phyloP scores from a whole-genome alignment of 306 rosid species.

The Cicer judaicum region DNA sequence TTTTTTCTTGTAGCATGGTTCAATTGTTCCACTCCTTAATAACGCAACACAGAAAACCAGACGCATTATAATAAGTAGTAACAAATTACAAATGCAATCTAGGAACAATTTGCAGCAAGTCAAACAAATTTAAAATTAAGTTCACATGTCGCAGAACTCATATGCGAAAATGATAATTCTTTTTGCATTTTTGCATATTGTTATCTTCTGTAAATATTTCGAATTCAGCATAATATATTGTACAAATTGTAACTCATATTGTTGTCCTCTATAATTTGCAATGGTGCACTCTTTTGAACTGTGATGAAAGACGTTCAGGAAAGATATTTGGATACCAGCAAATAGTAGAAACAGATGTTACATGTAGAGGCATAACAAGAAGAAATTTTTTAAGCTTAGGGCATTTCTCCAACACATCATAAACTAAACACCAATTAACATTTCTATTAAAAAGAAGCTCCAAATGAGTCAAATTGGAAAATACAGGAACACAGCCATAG shows the following conservation, averaged over 20 bases:
- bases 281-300: background rate
- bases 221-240: background rate
- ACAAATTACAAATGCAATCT: background rate
- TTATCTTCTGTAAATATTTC: background rate
- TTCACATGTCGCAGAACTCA: background rate
- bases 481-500: background rate
- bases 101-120: background rate
- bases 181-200: background rate
- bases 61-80: background rate
- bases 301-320: constrained; percentile 8
- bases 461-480: constrained; percentile 4
- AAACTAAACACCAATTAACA: background rate
- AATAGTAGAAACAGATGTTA: background rate
- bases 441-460: background rate
- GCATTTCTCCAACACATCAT: constrained; percentile 12
- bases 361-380: background rate
- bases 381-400: background rate
- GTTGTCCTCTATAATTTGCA: background rate
- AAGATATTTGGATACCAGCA: background rate
- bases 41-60: background rate
- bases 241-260: background rate
- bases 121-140: constrained; percentile 3
- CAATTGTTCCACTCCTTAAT: no score
- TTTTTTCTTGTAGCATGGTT: no score
- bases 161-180: background rate